A percentile compares a stretch with the other conserved stretches of the same genome.
Evolutionary conservation across 345 rosid genomes (phyloP).

Genomic region (Excoecaria cochinchinensis): DNA sequence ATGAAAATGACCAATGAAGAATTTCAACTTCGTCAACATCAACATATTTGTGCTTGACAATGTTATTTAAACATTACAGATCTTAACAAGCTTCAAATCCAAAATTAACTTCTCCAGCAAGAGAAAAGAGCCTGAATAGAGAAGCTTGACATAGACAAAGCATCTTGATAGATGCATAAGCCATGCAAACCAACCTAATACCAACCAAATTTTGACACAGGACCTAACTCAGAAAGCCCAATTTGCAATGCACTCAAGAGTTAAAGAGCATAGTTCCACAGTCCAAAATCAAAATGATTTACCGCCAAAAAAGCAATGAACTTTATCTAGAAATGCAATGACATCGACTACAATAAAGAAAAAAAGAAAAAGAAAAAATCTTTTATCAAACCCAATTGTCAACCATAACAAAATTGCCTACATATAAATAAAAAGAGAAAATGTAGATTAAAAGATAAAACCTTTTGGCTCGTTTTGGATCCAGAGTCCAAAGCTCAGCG

Average conservation of each 20-base stretch:
- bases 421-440: background rate
- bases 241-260: background rate
- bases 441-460: constrained; percentile 8
- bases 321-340: constrained; percentile 3
- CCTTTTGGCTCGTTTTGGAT: constrained; percentile 96
- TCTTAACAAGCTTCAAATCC: background rate
- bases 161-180: background rate
- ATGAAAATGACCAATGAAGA: background rate
- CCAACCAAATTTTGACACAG: background rate
- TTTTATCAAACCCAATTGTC: background rate
- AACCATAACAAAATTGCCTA: background rate
- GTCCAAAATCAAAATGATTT: background rate
- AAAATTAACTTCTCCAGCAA: background rate
- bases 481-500: constrained; percentile 76
- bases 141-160: background rate
- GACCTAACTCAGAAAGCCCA: background rate
- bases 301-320: background rate
- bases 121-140: background rate
- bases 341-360: background rate
- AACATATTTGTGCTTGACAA: background rate
- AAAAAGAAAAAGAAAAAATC: background rate
- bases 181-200: background rate
- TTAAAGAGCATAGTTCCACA: background rate
- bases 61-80: background rate
- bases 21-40: background rate